Percentiles rank a stretch among this genome's conserved stretches.
These are phyloP conservation scores for Cytospora mali DNA, from an alignment of 2,329 filamentous ascomycete genomes.

Conservation along the genomic window DNA sequence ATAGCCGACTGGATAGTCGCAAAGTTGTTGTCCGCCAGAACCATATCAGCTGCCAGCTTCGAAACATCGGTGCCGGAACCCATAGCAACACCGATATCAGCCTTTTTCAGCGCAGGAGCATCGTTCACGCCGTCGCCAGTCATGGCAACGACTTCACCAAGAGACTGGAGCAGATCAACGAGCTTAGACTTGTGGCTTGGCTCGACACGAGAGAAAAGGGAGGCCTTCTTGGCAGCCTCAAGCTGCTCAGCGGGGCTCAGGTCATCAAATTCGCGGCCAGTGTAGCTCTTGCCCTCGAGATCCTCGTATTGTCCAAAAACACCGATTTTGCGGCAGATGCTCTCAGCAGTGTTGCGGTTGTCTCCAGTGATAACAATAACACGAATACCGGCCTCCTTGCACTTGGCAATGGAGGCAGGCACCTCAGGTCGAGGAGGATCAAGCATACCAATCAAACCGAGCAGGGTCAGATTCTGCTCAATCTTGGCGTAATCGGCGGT, in stretches of 20 bases:
- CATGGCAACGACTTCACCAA: conserved; percentile 97
- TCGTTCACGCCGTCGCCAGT: conserved; percentile 99
- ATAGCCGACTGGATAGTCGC: conserved; percentile 95
- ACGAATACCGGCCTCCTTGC: conserved; percentile 89
- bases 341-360: conserved; percentile 96
- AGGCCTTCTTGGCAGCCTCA: conserved; percentile 80
- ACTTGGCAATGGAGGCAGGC: conserved; percentile 80
- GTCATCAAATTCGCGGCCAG: conserved; percentile 90
- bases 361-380: conserved; percentile 98
- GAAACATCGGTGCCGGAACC: conserved; percentile 96
- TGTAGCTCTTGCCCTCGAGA: conserved; percentile 89
- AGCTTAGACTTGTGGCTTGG: conserved; percentile 97
- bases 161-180: conserved; percentile 90
- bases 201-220: conserved; percentile 94
- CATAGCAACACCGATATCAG: conserved; percentile 99
- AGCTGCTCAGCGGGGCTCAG: conserved; percentile 79
- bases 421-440: conserved; percentile 96
- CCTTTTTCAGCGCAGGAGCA: conserved; percentile 95
- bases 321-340: conserved; percentile 95
- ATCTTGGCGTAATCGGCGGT: conserved; percentile 82
- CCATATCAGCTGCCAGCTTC: conserved; percentile 97
- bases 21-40: conserved; percentile 97
- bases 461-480: conserved; percentile 91
- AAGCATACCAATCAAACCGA: conserved; percentile 94
- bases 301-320: conserved; percentile 84